These are phyloP conservation scores for Populus davidiana DNA, from an alignment of 345 rosid species.

Conservation along the genomic window DNA sequence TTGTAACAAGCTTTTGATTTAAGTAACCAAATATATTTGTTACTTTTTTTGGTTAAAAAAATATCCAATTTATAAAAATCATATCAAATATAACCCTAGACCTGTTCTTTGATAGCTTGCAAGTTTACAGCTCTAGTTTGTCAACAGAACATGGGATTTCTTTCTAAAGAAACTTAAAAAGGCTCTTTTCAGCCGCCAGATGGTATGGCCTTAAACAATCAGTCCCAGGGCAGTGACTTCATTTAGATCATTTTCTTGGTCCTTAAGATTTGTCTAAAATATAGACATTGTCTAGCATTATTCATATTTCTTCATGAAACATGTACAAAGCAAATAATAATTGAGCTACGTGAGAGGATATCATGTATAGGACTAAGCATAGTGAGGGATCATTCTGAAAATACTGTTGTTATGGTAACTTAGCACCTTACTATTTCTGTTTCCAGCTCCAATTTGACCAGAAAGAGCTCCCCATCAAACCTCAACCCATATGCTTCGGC, in stretches of 20 bases:
- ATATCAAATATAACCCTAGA: no score
- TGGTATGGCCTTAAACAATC: background rate
- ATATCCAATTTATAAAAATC: no score
- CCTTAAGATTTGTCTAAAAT: background rate
- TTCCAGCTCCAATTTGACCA: constrained; percentile 55
- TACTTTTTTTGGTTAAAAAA: no score
- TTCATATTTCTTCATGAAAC: background rate
- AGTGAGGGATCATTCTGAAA: background rate
- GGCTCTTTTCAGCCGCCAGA: no score
- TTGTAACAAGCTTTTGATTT: no score
- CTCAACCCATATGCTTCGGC: constrained; percentile 52
- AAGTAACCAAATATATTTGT: no score
- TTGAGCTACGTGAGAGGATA: background rate
- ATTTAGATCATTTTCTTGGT: background rate
- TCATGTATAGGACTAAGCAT: constrained; percentile 1
- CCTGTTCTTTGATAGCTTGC: background rate
- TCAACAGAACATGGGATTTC: background rate
- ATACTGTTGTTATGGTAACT: background rate
- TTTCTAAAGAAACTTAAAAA: no score
- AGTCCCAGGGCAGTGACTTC: background rate
- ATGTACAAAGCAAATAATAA: background rate
- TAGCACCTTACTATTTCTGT: background rate
- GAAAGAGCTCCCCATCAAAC: constrained; percentile 76
- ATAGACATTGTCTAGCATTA: background rate
- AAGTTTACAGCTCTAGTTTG: background rate